Percentiles rank a stretch among this genome's conserved stretches.
Evolutionary conservation across 2,329 filamentous ascomycete genomes (phyloP).

Genomic region (Hymenoscyphus repandus): DNA sequence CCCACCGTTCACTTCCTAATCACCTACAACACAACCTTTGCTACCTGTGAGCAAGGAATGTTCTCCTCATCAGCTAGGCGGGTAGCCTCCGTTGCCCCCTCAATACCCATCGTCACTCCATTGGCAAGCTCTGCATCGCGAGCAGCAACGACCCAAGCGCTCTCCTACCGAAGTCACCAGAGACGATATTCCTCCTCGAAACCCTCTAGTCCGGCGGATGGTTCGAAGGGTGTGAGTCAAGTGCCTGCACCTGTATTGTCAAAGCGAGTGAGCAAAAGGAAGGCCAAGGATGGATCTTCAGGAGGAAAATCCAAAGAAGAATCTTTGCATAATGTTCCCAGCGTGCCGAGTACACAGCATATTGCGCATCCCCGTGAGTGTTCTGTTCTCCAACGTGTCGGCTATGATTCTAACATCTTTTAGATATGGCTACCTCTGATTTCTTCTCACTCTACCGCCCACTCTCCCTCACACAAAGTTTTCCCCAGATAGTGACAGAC

Average conservation of each 20-base stretch:
- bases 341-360: slow-evolving; percentile 70
- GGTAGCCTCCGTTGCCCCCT: slow-evolving; percentile 24
- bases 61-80: slow-evolving; percentile 32
- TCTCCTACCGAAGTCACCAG: slow-evolving; percentile 29
- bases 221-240: slow-evolving; percentile 27
- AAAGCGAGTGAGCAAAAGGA: slow-evolving; percentile 41
- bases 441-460: slow-evolving; percentile 97
- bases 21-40: background rate
- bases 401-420: slow-evolving; percentile 5
- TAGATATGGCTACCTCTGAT: slow-evolving; percentile 81
- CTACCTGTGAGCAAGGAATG: slow-evolving; percentile 24
- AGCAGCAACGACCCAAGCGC: slow-evolving; percentile 21
- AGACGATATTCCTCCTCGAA: slow-evolving; percentile 34
- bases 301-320: slow-evolving; percentile 36
- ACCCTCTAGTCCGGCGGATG: slow-evolving; percentile 34
- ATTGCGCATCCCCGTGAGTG: slow-evolving; percentile 58
- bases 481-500: slow-evolving; percentile 66
- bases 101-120: slow-evolving; percentile 23
- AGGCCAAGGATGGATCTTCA: slow-evolving; percentile 45
- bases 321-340: slow-evolving; percentile 56
- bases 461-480: slow-evolving; percentile 78
- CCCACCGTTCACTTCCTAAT: background rate
- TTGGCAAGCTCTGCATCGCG: slow-evolving; percentile 23
- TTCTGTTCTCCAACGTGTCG: background rate
- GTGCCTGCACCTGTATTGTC: slow-evolving; percentile 17